Percentiles rank a stretch among this genome's conserved stretches.
These are phyloP conservation scores for Tolypocladium tundrense DNA, from an alignment of 2,329 filamentous ascomycete species.

Conservation along the genomic window DNA sequence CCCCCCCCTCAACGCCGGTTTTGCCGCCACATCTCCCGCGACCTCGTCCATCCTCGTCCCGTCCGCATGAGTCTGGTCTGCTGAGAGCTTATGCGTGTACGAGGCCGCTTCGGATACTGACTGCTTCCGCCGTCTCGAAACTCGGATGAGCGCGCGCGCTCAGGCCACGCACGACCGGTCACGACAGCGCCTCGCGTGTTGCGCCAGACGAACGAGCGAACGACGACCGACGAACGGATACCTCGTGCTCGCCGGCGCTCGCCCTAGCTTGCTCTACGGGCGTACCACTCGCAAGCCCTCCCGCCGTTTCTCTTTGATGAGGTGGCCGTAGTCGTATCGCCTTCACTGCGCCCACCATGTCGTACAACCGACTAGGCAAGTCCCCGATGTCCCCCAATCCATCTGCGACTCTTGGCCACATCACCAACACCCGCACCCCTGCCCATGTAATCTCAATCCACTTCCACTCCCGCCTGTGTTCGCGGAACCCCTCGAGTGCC, in stretches of 20 bases:
- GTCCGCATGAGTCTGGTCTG: not conserved
- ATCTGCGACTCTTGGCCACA: not conserved
- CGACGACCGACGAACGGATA: not conserved
- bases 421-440: conserved; percentile 1
- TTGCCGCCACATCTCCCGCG: not conserved
- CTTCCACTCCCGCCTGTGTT: not conserved
- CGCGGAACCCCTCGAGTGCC: not conserved
- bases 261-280: not conserved
- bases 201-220: not conserved
- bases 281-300: not conserved
- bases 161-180: not conserved
- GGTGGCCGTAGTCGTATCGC: not conserved
- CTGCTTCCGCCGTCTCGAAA: not conserved
- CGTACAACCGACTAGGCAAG: conserved; percentile 66
- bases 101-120: not conserved
- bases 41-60: not conserved
- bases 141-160: not conserved
- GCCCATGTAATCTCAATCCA: conserved; percentile 5
- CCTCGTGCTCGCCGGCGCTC: not conserved
- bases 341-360: conserved; percentile 36
- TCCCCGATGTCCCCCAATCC: conserved; percentile 16
- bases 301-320: not conserved
- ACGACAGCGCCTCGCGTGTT: not conserved
- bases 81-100: not conserved
- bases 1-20: not conserved